A percentile compares a stretch with the other conserved stretches of the same genome.
These are phyloP conservation scores for Alternaria burnsii DNA, from an alignment of 2,329 filamentous ascomycete genomes.

Conservation along the genomic window DNA sequence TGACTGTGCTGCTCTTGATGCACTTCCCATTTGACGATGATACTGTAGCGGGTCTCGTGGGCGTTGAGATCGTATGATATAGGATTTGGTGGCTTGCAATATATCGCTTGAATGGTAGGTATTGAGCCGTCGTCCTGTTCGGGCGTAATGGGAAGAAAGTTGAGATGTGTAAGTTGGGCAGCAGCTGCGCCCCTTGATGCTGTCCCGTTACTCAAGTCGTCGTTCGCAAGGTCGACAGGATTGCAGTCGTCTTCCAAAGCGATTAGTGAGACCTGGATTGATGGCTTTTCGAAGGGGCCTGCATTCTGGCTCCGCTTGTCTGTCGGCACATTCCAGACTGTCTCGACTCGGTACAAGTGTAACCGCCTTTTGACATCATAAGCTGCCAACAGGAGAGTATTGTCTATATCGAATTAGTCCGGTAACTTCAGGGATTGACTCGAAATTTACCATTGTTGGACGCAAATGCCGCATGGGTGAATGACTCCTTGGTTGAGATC, in stretches of 20 bases:
- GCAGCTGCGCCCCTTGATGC: constrained; percentile 39
- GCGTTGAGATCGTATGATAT: constrained; percentile 59
- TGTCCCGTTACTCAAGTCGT: constrained; percentile 33
- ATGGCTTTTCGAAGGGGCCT: constrained; percentile 50
- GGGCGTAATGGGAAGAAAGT: constrained; percentile 73
- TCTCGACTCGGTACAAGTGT: constrained; percentile 74
- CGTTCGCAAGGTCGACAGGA: constrained; percentile 35
- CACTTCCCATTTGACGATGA: constrained; percentile 85
- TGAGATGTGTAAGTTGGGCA: constrained; percentile 71
- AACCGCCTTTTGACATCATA: constrained; percentile 76
- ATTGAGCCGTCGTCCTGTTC: constrained; percentile 68
- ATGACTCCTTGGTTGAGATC: constrained; percentile 64
- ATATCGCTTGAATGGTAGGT: constrained; percentile 75
- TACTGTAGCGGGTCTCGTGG: constrained; percentile 72
- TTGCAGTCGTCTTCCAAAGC: constrained; percentile 43
- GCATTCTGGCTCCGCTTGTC: constrained; percentile 63
- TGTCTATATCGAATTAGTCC: constrained; percentile 38
- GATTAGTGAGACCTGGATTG: constrained; percentile 41
- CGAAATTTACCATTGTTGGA: constrained; percentile 77
- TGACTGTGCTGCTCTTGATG: constrained; percentile 67
- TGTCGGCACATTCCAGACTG: constrained; percentile 74
- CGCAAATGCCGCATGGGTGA: constrained; percentile 54
- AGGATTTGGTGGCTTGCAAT: constrained; percentile 64
- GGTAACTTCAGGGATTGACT: not conserved
- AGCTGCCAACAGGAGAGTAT: constrained; percentile 69